Evolutionary conservation across 2,329 filamentous ascomycete genomes (phyloP).

Genomic region (Emmonsia crescens): DNA sequence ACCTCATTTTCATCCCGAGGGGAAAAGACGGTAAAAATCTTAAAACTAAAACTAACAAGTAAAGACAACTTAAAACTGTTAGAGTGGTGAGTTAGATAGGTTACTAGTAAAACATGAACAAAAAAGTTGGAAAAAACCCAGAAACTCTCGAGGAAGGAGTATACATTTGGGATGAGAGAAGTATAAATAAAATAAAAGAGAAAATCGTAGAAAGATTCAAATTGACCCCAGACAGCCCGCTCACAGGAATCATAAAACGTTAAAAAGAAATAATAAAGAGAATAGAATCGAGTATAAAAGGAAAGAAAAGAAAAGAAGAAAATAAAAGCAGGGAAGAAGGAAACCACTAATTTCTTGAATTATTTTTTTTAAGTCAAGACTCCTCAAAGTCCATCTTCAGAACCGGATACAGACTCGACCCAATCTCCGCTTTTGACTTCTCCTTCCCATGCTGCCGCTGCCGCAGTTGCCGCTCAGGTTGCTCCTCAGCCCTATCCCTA

Average conservation of each 20-base stretch:
- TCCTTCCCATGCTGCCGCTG: conserved; percentile 9
- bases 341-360: too few relatives aligned
- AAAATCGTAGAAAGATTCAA: not conserved
- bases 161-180: not conserved
- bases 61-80: not conserved
- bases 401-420: conserved; percentile 17
- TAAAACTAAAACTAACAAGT: not conserved
- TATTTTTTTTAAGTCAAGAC: conserved; percentile 2
- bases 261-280: not conserved
- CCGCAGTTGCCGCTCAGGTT: conserved; percentile 7
- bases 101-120: not conserved
- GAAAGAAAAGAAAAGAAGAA: not conserved
- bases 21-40: not conserved
- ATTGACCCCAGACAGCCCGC: conserved; percentile 3
- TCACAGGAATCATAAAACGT: conserved; percentile 6
- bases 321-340: conserved; percentile 3
- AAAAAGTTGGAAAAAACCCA: not conserved
- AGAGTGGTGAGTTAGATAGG: not conserved
- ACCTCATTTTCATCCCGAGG: too few relatives aligned
- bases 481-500: conserved; percentile 2
- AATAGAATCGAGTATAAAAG: not conserved
- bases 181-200: not conserved
- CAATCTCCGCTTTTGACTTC: conserved; percentile 1
- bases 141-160: not conserved
- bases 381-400: conserved; percentile 15